Percentiles rank a stretch among this genome's conserved stretches.
These are phyloP conservation scores for Panellus pusillus DNA, from an alignment of 768 basidiomycete species.

Conservation along the genomic window DNA sequence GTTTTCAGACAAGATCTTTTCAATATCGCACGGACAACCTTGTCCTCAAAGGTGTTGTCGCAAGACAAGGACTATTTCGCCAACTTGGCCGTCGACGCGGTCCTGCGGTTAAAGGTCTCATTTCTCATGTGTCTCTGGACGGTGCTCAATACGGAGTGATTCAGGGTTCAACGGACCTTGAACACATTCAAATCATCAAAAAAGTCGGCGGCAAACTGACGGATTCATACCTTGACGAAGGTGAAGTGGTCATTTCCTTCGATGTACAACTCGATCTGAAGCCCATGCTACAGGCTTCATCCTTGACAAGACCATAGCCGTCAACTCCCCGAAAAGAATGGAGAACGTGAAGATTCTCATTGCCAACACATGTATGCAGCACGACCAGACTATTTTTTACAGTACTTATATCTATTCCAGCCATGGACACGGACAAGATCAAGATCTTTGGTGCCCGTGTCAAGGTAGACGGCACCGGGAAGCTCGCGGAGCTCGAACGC, in stretches of 20 bases:
- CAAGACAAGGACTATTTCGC: slow-evolving; percentile 99
- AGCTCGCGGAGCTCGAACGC: slow-evolving; percentile 96
- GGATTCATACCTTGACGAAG: slow-evolving; percentile 97
- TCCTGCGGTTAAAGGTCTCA: slow-evolving; percentile 82
- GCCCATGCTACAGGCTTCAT: slow-evolving; percentile 73
- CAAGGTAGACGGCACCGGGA: slow-evolving; percentile 94
- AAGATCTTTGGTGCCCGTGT: slow-evolving; percentile 97
- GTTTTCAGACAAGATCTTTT: slow-evolving; percentile 88
- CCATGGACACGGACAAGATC: slow-evolving; percentile 99
- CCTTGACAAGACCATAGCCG: slow-evolving; percentile 92
- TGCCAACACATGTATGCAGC: slow-evolving; percentile 87
- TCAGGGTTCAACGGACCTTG: slow-evolving; percentile 92
- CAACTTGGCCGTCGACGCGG: slow-evolving; percentile 96
- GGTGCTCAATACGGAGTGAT: slow-evolving; percentile 4
- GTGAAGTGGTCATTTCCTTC: slow-evolving; percentile 34
- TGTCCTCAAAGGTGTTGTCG: slow-evolving; percentile 93
- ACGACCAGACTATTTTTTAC: neutral
- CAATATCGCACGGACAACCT: slow-evolving; percentile 94
- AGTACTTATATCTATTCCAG: slow-evolving; percentile 38
- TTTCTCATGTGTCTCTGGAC: neutral
- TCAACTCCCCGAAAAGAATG: slow-evolving; percentile 91
- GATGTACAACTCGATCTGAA: neutral
- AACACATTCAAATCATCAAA: slow-evolving; percentile 99
- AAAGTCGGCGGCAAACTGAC: slow-evolving; percentile 99
- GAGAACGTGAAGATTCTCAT: slow-evolving; percentile 96